These are phyloP conservation scores for Chamaecrista fasciculata DNA, from an alignment of 306 rosid species.

Conservation along the genomic window DNA sequence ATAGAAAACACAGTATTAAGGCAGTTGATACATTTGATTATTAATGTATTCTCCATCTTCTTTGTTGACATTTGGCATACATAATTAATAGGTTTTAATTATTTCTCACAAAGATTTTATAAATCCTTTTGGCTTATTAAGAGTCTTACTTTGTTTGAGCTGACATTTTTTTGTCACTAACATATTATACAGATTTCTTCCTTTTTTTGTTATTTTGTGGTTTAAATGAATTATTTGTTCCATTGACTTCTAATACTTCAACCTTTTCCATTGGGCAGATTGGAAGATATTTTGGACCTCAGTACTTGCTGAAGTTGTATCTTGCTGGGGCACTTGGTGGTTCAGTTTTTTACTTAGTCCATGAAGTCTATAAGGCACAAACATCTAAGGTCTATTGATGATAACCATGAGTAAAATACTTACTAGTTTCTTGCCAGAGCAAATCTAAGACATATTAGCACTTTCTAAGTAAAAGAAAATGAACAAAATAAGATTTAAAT, in stretches of 20 bases:
- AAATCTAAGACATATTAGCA: neutral
- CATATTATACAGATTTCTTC: neutral
- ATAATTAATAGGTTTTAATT: neutral
- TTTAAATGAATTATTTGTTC: slow-evolving; percentile 10
- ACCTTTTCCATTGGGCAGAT: slow-evolving; percentile 51
- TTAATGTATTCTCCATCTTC: neutral
- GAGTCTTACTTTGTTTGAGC: slow-evolving; percentile 3
- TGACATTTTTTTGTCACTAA: slow-evolving; percentile 16
- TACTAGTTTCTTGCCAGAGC: neutral
- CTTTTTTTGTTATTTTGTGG: neutral
- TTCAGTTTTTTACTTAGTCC: slow-evolving; percentile 61
- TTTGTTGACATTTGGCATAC: slow-evolving; percentile 2
- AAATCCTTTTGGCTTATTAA: slow-evolving; percentile 7
- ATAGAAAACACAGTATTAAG: neutral
- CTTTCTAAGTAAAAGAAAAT: neutral
- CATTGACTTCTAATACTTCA: slow-evolving; percentile 27
- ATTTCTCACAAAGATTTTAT: neutral
- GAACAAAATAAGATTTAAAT: slow-evolving; percentile 15
- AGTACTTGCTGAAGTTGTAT: slow-evolving; percentile 75
- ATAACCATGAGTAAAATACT: slow-evolving; percentile 18
- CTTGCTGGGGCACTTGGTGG: slow-evolving; percentile 85
- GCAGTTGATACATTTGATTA: neutral
- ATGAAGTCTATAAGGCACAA: slow-evolving; percentile 63
- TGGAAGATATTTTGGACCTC: slow-evolving; percentile 63
- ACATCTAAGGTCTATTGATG: slow-evolving; percentile 55